Evolutionary conservation across 2,329 filamentous ascomycete species (phyloP), one percentile per base, ranked within the genome.

Genomic region (Scytalidium lignicola): DNA sequence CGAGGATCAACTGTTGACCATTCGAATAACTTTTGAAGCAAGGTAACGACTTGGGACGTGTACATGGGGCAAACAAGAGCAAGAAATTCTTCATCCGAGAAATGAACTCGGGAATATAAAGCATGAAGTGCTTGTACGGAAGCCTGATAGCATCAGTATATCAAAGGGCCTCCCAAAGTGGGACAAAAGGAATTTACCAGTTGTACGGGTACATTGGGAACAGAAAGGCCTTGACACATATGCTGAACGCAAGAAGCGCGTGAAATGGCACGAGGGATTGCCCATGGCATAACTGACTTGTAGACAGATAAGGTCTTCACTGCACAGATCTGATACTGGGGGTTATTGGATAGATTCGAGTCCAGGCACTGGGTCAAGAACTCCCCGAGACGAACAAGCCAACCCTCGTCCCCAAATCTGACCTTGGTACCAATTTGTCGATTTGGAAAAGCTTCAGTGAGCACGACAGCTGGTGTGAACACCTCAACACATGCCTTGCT

Each of bases 401-500:
- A 99, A 17, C 93, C 95, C 57, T 96, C 88, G 39, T 85, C 75
- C 13, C 87, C 90, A 64, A 73, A 86, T 37, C 92, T 83, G 48
- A 95, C 81, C 43, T 78, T 80, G 37, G 78, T 74, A n/a, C 59
- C 60, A 48, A 55, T 66, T 55, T 89, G 84, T 57, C 90, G 78
- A 58, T 85, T 83, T 10, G 88, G 85, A 60, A 90, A 89, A 20
- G 86, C 77, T 55, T 95, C 86, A 53, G 80, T 70, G 48, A 96
- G 80, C 18, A 96, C 84, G 1, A 75, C 71, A 20, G 81, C 75
- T 1, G 93, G 90, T 0, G 91, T 95, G 66, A 96, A 95, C 53
- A 97, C 90, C 66, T 97, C 93, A 53, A 97, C 88, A 62, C 93
- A 87, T 10, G 89, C 88, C 65, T 90, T 88, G 64, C 90, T 95